Evolutionary conservation across 768 basidiomycete genomes (phyloP), one percentile per base, ranked within the genome.

Genomic region (Russula ochroleuca): DNA sequence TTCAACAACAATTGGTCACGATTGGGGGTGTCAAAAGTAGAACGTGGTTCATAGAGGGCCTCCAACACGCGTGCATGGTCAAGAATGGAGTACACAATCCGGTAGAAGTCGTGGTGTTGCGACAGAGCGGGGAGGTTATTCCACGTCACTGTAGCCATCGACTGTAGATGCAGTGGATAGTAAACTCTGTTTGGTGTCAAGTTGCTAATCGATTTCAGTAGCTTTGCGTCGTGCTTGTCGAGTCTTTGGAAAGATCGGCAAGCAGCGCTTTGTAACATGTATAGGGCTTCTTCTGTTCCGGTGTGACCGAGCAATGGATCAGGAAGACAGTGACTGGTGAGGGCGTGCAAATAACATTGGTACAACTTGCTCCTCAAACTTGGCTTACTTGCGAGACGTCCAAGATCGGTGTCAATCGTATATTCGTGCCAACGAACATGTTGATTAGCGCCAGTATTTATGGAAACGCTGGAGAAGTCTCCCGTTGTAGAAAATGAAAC

Each of bases 211-310:
- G 11, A 40, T 41, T 41, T 17, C 23, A 65, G 33, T 4, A 65
- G 31, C 8, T 41, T 47, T 25, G 49, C 48, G 0, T 56, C 45
- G 0, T n/a, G 8, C 1, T 5, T 11, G 5, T 25, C 61, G 13
- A 81, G 70, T 49, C 60, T 69, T 70, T 77, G 75, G 61, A 83
- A 80, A 0, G 81, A 80, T 33, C 65, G 70, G 49, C 70, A 76
- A 11, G 71, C 63, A 6, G 78, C 75, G 0, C 78, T 78, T 10
- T 62, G 63, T 25, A 83, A 69, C 48, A 76, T 68, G 54, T 71
- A 68, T n/a, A 82, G 67, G 1, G 81, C 80, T 50, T 81, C 75
- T 49, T 79, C 76, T 1, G 76, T 76, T 5, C 82, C 82, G 0
- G 77, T 78, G 11, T 76, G 75, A 19, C 68, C 67, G 0, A 77